These are phyloP conservation scores for Sabuloglossum arenarium DNA, from an alignment of 495 filamentous ascomycete genomes.

Conservation along the genomic window DNA sequence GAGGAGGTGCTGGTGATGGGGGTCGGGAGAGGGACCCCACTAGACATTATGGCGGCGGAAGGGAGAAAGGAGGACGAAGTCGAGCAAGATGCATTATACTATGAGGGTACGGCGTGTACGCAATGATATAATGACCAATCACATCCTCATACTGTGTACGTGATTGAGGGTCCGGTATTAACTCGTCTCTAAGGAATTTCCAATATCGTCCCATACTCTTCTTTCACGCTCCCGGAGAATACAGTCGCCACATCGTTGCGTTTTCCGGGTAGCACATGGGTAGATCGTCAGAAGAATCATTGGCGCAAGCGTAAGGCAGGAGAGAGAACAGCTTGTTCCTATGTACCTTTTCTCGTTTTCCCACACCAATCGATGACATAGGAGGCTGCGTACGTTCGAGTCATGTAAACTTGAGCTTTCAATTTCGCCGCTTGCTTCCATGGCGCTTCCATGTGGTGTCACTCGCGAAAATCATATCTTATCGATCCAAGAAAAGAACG, in stretches of 20 bases:
- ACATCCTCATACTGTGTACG: not conserved
- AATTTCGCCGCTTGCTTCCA: not conserved
- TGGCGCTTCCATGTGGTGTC: not conserved
- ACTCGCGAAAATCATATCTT: not conserved
- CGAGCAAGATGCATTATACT: not conserved
- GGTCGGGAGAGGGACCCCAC: not conserved
- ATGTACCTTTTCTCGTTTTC: not conserved
- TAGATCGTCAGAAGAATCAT: not conserved
- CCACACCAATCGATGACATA: not conserved
- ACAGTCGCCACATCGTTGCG: not conserved
- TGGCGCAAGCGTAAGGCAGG: not conserved
- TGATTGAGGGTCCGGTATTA: not conserved
- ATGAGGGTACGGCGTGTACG: not conserved
- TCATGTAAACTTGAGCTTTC: not conserved
- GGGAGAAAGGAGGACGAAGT: not conserved
- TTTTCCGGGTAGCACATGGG: not conserved
- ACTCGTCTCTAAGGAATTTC: not conserved
- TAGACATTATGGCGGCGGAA: not conserved
- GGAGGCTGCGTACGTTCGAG: not conserved
- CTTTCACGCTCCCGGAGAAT: not conserved
- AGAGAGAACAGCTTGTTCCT: not conserved
- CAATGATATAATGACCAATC: not conserved
- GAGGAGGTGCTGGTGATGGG: constrained; percentile 1
- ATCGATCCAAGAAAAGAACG: not conserved
- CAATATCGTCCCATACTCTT: not conserved